Percentiles rank a stretch among this genome's conserved stretches.
Evolutionary conservation across 805 yeast species (phyloP).

Genomic region (Yamadazyma sp.): DNA sequence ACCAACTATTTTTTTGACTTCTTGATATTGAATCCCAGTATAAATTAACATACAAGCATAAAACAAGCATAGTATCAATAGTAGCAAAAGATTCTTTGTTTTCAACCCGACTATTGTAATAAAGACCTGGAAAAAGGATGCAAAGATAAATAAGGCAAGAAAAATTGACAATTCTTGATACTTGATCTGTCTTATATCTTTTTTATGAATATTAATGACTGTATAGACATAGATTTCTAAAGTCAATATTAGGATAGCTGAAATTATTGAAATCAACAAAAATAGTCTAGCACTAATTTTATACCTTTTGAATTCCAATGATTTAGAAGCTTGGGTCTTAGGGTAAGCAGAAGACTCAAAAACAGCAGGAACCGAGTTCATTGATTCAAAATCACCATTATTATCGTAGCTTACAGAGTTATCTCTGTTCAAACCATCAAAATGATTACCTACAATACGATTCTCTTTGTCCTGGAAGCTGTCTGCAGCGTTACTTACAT

Average conservation of each 20-base stretch:
- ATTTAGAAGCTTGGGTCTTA: conserved; percentile 8
- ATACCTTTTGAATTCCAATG: conserved; percentile 5
- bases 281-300: conserved; percentile 14
- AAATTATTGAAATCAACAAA: conserved; percentile 26
- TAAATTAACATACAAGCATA: conserved; percentile 43
- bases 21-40: conserved; percentile 45
- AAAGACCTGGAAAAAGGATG: conserved; percentile 39
- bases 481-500: neutral
- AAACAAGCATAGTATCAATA: conserved; percentile 38
- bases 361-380: neutral
- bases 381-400: neutral
- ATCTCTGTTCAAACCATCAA: neutral
- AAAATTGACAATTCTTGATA: conserved; percentile 36
- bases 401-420: neutral
- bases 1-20: conserved; percentile 26
- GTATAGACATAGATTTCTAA: conserved; percentile 41
- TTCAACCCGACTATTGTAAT: conserved; percentile 37
- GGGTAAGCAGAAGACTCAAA: too few relatives aligned
- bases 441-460: neutral
- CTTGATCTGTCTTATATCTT: conserved; percentile 14
- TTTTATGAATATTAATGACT: conserved; percentile 32
- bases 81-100: conserved; percentile 37
- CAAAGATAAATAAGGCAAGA: conserved; percentile 47
- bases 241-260: conserved; percentile 32
- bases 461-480: neutral